A percentile compares a stretch with the other conserved stretches of the same genome.
Conservation (phyloP, 192 early-diverging fungal species). For the Haplosporangium gracile region DNA sequence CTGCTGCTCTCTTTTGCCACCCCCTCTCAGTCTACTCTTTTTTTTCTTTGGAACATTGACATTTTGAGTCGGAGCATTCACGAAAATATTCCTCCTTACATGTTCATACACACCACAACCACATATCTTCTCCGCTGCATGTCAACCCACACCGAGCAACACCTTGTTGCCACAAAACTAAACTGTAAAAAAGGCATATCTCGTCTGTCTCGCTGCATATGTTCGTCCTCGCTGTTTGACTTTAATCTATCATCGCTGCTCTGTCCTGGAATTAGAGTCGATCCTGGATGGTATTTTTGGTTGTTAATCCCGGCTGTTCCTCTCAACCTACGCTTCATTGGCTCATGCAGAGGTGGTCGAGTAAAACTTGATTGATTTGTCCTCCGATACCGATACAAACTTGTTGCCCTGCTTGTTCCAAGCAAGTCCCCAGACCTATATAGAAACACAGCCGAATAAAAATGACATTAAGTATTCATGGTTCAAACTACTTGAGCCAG, state of each 20-base stretch:
- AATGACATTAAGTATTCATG: not conserved
- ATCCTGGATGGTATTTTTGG: not conserved
- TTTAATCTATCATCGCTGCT: not conserved
- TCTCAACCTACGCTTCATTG: too few species aligned
- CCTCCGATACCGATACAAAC: conserved; percentile 81
- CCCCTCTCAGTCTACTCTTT: not conserved
- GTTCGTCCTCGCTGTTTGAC: not conserved
- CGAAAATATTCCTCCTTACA: not conserved
- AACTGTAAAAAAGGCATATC: not conserved
- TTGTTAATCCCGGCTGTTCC: not conserved
- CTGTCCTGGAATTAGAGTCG: not conserved
- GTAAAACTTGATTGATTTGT: conserved; percentile 69
- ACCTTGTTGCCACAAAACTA: conserved; percentile 1
- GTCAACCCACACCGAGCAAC: not conserved
- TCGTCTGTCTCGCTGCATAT: too few species aligned
- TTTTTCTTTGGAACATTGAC: not conserved
- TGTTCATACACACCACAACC: too few species aligned
- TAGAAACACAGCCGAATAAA: not conserved
- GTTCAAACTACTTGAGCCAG: not conserved
- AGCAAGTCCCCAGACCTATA: conserved; percentile 84
- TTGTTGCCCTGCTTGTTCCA: conserved; percentile 83
- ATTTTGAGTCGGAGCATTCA: not conserved
- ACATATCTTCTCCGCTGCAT: not conserved
- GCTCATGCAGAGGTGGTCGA: conserved; percentile 49
- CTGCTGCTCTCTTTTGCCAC: conserved; percentile 8